phyloP scores from a whole-genome alignment of 2,329 filamentous ascomycete species.

The Dendryphion nanum region DNA sequence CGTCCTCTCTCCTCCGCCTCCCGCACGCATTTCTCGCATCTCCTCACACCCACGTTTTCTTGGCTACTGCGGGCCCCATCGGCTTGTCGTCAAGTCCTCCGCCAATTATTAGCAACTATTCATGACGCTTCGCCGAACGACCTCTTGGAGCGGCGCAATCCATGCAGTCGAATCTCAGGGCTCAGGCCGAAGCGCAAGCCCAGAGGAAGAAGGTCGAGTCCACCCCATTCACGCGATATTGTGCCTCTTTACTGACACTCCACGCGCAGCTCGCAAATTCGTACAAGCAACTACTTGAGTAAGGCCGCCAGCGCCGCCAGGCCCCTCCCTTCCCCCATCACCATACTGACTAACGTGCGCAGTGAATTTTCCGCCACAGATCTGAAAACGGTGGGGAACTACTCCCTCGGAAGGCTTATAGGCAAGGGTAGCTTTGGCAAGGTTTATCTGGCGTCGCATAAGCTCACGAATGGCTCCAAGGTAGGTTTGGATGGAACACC shows the following conservation, averaged over 20 bases:
- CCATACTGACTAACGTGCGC: constrained; percentile 21
- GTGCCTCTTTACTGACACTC: constrained; percentile 6
- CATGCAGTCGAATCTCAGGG: constrained; percentile 47
- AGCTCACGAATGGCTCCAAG: constrained; percentile 98
- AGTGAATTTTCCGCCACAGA: constrained; percentile 95
- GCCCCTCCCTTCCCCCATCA: constrained; percentile 1
- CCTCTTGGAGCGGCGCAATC: constrained; percentile 34
- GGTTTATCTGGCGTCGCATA: constrained; percentile 93
- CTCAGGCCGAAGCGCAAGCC: constrained; percentile 58
- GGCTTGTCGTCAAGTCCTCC: constrained; percentile 19
- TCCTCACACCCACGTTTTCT: constrained; percentile 13
- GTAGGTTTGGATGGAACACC: constrained; percentile 47
- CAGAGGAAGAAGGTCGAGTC: constrained; percentile 56
- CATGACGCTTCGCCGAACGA: constrained; percentile 36
- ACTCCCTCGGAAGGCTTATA: constrained; percentile 85
- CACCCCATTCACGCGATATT: neutral
- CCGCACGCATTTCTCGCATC: no score
- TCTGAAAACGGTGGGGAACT: constrained; percentile 90
- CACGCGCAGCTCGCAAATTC: constrained; percentile 87
- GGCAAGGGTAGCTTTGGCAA: constrained; percentile 98
- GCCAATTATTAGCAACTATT: constrained; percentile 22
- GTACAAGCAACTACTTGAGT: constrained; percentile 95
- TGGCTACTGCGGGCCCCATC: constrained; percentile 23
- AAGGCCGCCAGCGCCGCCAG: constrained; percentile 39
- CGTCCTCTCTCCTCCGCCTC: no score